phyloP scores from a whole-genome alignment of 179 eudicot genomes.

The Beta lomatogona region DNA sequence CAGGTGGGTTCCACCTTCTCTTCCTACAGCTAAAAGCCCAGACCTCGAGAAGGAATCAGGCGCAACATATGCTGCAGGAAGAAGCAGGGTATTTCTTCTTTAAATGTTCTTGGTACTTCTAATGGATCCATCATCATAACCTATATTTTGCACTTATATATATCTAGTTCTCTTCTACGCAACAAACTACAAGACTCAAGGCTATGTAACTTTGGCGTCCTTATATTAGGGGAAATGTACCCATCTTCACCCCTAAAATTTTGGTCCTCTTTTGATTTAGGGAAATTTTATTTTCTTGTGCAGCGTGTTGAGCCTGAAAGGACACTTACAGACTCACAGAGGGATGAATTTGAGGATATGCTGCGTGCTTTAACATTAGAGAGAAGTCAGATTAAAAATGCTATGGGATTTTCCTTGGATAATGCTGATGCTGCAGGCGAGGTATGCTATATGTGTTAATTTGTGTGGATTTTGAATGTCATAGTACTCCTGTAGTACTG shows the following conservation, averaged over 20 bases:
- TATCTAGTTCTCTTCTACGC: background rate
- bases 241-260: background rate
- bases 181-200: background rate
- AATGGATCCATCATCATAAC: background rate
- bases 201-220: background rate
- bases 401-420: conserved; percentile 97
- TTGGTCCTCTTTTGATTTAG: conserved; percentile 10
- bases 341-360: conserved; percentile 99
- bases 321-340: conserved; percentile 85
- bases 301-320: conserved; percentile 91
- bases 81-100: conserved; percentile 70
- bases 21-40: conserved; percentile 75
- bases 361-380: conserved; percentile 92
- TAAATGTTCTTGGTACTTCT: background rate
- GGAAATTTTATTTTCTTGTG: conserved; percentile 21
- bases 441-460: conserved; percentile 41
- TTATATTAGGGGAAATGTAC: background rate
- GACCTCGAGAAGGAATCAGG: conserved; percentile 79
- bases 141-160: background rate
- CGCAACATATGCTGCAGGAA: conserved; percentile 92
- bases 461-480: background rate
- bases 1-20: conserved; percentile 95
- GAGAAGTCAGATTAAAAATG: conserved; percentile 88
- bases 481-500: background rate
- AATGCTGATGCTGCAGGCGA: conserved; percentile 99